phyloP scores from a whole-genome alignment of 768 basidiomycete genomes.

The Tricholoma saponaceum region DNA sequence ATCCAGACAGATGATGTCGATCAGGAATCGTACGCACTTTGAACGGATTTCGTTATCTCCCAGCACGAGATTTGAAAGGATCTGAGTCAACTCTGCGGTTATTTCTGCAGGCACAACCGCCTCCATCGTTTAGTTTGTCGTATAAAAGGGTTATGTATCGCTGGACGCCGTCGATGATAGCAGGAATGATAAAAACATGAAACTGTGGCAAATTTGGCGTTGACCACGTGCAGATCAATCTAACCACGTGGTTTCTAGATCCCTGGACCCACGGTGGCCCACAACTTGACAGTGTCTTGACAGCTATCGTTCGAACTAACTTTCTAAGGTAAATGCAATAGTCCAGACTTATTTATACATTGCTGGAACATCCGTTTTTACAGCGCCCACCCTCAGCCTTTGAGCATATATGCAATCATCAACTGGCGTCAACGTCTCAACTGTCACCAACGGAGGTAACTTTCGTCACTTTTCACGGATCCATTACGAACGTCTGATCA shows the following conservation, averaged over 20 bases:
- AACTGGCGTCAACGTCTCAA: too few relatives aligned
- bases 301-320: background rate
- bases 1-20: background rate
- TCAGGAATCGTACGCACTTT: slow-evolving; percentile 38
- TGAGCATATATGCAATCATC: too few relatives aligned
- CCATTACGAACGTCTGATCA: too few relatives aligned
- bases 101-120: slow-evolving; percentile 63
- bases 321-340: background rate
- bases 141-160: background rate
- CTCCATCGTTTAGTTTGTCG: slow-evolving; percentile 30
- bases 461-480: too few relatives aligned
- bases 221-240: background rate
- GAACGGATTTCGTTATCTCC: slow-evolving; percentile 82
- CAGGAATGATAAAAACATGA: background rate
- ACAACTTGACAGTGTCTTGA: too few relatives aligned
- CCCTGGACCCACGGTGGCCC: background rate
- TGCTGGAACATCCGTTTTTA: too few relatives aligned
- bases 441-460: too few relatives aligned
- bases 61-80: slow-evolving; percentile 78
- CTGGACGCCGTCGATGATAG: background rate
- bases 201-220: background rate
- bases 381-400: too few relatives aligned
- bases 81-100: slow-evolving; percentile 73
- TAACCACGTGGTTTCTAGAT: background rate
- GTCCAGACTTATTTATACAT: background rate